Evolutionary conservation across 2,329 filamentous ascomycete genomes (phyloP).

Genomic region (Graphilbum sp.): DNA sequence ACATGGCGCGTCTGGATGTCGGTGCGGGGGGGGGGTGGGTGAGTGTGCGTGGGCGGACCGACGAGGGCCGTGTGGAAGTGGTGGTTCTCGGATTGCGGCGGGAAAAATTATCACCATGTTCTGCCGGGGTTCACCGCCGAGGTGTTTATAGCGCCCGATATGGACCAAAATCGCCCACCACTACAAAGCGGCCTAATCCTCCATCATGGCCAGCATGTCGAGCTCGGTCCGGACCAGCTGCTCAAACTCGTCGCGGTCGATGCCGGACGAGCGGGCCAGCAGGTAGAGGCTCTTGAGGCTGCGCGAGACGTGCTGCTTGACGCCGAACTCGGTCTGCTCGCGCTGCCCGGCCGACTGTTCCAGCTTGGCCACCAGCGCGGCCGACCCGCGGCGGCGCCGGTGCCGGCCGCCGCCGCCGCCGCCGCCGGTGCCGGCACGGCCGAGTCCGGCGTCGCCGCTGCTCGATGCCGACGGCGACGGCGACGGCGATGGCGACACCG

Average conservation of each 20-base stretch:
- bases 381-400: slow-evolving; percentile 33
- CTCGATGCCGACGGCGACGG: slow-evolving; percentile 41
- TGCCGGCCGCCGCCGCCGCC: slow-evolving; percentile 39
- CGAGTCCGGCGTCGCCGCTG: no score
- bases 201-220: slow-evolving; percentile 52
- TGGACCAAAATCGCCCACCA: no score
- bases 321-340: slow-evolving; percentile 51
- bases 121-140: no score
- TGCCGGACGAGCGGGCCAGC: slow-evolving; percentile 53
- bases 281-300: slow-evolving; percentile 63
- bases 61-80: no score
- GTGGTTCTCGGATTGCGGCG: no score
- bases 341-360: slow-evolving; percentile 38
- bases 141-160: no score
- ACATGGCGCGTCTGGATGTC: no score
- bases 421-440: slow-evolving; percentile 37
- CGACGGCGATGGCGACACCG: slow-evolving; percentile 40
- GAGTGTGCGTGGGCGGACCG: no score
- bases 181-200: no score
- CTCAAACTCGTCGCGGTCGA: slow-evolving; percentile 61
- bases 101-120: no score
- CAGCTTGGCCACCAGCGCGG: slow-evolving; percentile 42
- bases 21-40: no score
- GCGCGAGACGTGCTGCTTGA: slow-evolving; percentile 65
- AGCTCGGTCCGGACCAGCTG: slow-evolving; percentile 54